phyloP scores from a whole-genome alignment of 2,329 filamentous ascomycete genomes.

The Hypoxylon sp. region DNA sequence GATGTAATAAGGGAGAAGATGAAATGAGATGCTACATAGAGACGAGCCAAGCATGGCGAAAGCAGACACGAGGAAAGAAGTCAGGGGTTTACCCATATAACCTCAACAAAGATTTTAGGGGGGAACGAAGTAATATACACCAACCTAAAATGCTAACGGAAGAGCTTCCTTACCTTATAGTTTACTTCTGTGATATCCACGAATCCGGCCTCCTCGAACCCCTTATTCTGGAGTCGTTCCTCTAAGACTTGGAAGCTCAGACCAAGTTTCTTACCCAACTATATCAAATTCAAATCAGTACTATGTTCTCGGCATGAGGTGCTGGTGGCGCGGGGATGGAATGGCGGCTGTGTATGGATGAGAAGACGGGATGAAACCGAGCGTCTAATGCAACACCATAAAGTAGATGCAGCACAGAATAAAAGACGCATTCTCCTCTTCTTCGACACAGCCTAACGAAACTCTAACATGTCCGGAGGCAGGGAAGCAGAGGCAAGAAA shows the following conservation, averaged over 20 bases:
- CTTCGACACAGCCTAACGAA: too few species aligned
- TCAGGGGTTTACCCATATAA: too few species aligned
- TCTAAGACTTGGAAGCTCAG: constrained; percentile 66
- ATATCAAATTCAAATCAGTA: constrained; percentile 4
- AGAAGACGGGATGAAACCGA: neutral
- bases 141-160: neutral
- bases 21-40: neutral
- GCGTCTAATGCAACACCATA: too few species aligned
- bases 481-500: too few species aligned
- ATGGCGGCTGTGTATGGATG: neutral
- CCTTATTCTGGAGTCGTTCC: constrained; percentile 65
- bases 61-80: neutral
- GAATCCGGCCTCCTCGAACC: constrained; percentile 69
- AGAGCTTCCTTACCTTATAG: constrained; percentile 59
- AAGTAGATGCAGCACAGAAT: too few species aligned
- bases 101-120: neutral
- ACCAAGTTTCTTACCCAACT: constrained; percentile 54
- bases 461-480: too few species aligned
- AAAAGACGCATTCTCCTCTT: too few species aligned
- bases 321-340: neutral
- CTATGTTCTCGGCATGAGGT: neutral
- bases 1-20: neutral
- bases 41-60: neutral
- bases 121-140: neutral
- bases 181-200: constrained; percentile 67